Evolutionary conservation across 2,329 filamentous ascomycete species (phyloP), one percentile per base, ranked within the genome.

Genomic region (Trichoderma citrinoviride): DNA sequence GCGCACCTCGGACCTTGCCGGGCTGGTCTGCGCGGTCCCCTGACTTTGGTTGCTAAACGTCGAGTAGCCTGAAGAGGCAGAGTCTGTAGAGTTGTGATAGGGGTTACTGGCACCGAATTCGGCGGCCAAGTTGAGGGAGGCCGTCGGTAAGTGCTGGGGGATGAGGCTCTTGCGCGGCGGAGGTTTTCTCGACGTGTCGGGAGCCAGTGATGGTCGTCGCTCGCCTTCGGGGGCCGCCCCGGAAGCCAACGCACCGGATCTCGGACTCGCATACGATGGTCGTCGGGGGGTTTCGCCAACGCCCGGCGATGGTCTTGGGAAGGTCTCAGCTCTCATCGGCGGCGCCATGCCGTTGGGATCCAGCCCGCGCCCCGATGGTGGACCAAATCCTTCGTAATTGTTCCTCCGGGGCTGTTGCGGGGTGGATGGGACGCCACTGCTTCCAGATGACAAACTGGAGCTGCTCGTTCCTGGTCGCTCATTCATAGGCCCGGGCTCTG

Each of bases 21-120:
- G 75, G 61, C 75, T 77, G 17, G 86, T 87, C 67, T 82, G 81
- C 7, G 88, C 89, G 71, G 88, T 90, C 1, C 83, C 78, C 66
- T 84, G 83, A 70, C 86, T 86, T 1, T 76, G 77, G 10, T 83
- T 81, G 62, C 86, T 89, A 44, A 81, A 83, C 0, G 81, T 83
- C 2, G 88, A 91, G 50, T 83, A 82, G 19, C 84, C 86, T 0
- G 89, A 91, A 0, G 87, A 88, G 27, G 84, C 82, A 2, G 89
- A 92, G 66, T 85, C 83, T 1, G 87, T 86, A 0, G 85, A 79
- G 4, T 84, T 82, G 70, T 91, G 87, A 70, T 90, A 89, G 0
- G 86, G 84, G 69, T 89, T 89, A 40, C 84, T 82, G 25, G 80
- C 74, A 12, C 86, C 86, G 68, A 88, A 88, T 65, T 88, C 86